Evolutionary conservation across 805 yeast genomes (phyloP), one percentile per base, ranked within the genome.

Genomic region (Kuraishia floccosa): DNA sequence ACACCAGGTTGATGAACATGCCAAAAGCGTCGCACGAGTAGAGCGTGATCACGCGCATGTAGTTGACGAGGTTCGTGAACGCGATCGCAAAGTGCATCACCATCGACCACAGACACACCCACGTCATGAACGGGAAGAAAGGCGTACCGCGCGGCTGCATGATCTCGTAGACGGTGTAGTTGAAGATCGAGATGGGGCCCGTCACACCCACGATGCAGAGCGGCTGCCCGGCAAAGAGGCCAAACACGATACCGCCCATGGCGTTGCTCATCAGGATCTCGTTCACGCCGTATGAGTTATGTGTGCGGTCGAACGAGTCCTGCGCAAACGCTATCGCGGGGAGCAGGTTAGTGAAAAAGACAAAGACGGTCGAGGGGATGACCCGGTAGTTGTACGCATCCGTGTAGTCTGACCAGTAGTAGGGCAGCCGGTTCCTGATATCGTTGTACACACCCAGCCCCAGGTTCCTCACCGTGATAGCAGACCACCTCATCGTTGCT

Each of bases 291-390:
- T 85, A 89, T 9, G 87, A 67, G 40, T 81, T 75, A 30, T 80
- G 57, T 0, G 98, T 89, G 38, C 84, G 76, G 51, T 87, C 95
- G 52, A 86, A 87, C 95, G 89, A 81, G 49, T 89, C 97, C 47
- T 85, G 96, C 0, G 96, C 94, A 63, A 89, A 89, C 0, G 97
- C 96, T 25, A 89, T 67, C 0, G 96, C 96, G 2, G 97, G 97
- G 24, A 89, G 61, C 27, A 89, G 49, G 50, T 91, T 89, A 26
- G 94, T 86, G 63, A 91, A 86, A 52, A 80, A 89, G 10, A 91
- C 80, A 49, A 71, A 85, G 2, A 81, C 56, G 1, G 85, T 76
- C 0, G 94, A 63, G 0, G 98, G 98, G 2, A 89, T 60, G 10
- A 87, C 93, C 44, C 98, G 56, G 50, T 91, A 91, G 47, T 83